Evolutionary conservation across 2,329 filamentous ascomycete species (phyloP).

Genomic region (Monosporascus sp.): DNA sequence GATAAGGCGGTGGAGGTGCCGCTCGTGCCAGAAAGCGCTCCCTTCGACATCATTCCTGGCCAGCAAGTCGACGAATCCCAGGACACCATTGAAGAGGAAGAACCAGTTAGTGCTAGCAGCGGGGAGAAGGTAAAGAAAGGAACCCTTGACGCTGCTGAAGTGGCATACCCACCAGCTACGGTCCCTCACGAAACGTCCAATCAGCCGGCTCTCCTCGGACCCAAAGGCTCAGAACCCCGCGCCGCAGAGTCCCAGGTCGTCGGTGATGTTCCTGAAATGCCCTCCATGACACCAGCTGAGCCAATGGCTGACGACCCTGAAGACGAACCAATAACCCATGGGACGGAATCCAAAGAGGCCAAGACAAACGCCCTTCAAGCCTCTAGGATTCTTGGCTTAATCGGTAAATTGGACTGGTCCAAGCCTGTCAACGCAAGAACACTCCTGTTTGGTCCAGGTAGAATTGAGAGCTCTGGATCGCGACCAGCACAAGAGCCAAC

Average conservation of each 20-base stretch:
- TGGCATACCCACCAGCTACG: background rate
- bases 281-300: constrained; percentile 4
- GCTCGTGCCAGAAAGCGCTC: constrained; percentile 1
- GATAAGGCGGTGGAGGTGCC: constrained; percentile 9
- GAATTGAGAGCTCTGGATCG: background rate
- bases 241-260: background rate
- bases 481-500: background rate
- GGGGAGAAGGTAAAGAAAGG: background rate
- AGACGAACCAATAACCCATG: constrained; percentile 8
- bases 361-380: constrained; percentile 2
- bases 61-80: background rate
- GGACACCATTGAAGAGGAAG: background rate
- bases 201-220: background rate
- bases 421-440: background rate
- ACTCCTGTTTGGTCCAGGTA: too few species aligned
- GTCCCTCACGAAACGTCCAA: background rate
- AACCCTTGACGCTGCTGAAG: background rate
- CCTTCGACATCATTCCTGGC: constrained; percentile 3
- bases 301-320: constrained; percentile 5
- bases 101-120: too few species aligned
- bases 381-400: background rate
- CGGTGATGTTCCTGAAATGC: background rate
- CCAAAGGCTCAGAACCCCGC: background rate
- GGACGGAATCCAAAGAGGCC: constrained; percentile 17
- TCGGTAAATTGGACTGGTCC: background rate